Evolutionary conservation across 192 early-diverging fungal species (phyloP).

Genomic region (Umbelopsis sp.): DNA sequence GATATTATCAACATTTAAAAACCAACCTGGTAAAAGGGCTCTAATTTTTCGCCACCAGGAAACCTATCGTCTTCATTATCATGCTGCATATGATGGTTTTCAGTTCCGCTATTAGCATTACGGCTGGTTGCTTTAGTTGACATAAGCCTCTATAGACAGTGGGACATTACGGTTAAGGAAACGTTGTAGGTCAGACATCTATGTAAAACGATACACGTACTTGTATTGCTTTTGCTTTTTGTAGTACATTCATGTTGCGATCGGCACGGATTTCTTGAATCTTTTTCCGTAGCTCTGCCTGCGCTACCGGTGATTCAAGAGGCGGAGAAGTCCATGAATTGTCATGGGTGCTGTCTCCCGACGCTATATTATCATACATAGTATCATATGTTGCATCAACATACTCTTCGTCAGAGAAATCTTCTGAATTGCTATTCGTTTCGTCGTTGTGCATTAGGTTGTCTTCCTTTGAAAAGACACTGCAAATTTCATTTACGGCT

Average conservation of each 20-base stretch:
- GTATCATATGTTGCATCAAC: background rate
- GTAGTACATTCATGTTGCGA: conserved; percentile 42
- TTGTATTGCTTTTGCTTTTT: conserved; percentile 77
- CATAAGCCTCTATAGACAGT: background rate
- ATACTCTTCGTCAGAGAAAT: conserved; percentile 3
- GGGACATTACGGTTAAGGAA: too few species aligned
- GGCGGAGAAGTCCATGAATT: background rate
- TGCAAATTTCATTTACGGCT: too few species aligned
- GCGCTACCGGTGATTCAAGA: background rate
- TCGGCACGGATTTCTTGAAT: conserved; percentile 70
- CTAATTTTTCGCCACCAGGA: conserved; percentile 11
- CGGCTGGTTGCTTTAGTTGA: background rate
- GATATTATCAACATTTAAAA: background rate
- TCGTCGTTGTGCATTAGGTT: background rate
- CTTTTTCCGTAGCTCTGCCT: conserved; percentile 54
- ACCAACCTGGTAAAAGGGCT: background rate
- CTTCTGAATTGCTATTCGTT: background rate
- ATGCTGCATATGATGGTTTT: conserved; percentile 49
- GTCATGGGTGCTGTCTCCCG: background rate
- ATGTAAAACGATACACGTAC: conserved; percentile 33
- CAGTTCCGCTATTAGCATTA: conserved; percentile 57
- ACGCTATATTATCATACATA: background rate
- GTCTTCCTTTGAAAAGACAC: too few species aligned
- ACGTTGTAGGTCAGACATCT: background rate
- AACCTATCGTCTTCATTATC: conserved; percentile 27